Conservation (phyloP, 208 protist species). For the Crithidia sp. region DNA sequence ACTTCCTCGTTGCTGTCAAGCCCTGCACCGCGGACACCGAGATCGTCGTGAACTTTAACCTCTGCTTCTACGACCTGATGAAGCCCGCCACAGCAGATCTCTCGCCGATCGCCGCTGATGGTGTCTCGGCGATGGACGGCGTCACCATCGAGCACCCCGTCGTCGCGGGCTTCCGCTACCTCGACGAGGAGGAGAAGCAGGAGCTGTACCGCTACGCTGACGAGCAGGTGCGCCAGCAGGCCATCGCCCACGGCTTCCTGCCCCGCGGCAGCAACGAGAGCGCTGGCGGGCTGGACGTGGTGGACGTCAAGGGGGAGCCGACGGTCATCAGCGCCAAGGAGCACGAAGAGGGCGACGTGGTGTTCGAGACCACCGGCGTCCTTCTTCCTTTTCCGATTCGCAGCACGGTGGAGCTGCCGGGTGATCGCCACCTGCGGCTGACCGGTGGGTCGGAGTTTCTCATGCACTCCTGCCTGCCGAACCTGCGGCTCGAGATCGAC, state of each 20-base stretch:
- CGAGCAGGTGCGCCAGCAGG: slow-evolving; percentile 77
- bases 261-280: slow-evolving; percentile 50
- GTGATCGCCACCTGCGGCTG: slow-evolving; percentile 73
- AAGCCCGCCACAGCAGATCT: slow-evolving; percentile 10
- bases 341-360: slow-evolving; percentile 45
- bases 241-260: slow-evolving; percentile 72
- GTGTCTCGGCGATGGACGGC: not conserved
- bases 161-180: slow-evolving; percentile 64
- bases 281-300: slow-evolving; percentile 52
- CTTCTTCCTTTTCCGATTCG: slow-evolving; percentile 75
- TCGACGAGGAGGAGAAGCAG: slow-evolving; percentile 65
- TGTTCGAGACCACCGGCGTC: slow-evolving; percentile 78
- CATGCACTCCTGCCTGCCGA: slow-evolving; percentile 86
- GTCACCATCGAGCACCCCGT: slow-evolving; percentile 35
- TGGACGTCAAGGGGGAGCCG: slow-evolving; percentile 40
- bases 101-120: not conserved
- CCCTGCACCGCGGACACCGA: slow-evolving; percentile 42
- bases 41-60: slow-evolving; percentile 72
- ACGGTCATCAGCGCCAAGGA: slow-evolving; percentile 48
- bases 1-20: slow-evolving; percentile 73
- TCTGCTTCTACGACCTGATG: slow-evolving; percentile 65
- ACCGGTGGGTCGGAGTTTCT: slow-evolving; percentile 83
- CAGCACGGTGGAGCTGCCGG: slow-evolving; percentile 81
- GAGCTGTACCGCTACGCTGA: slow-evolving; percentile 73
- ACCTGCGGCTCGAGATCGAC: slow-evolving; percentile 76